A percentile compares a stretch with the other conserved stretches of the same genome.
phyloP scores from a whole-genome alignment of 306 rosid species.

The Pterocarpus santalinus region DNA sequence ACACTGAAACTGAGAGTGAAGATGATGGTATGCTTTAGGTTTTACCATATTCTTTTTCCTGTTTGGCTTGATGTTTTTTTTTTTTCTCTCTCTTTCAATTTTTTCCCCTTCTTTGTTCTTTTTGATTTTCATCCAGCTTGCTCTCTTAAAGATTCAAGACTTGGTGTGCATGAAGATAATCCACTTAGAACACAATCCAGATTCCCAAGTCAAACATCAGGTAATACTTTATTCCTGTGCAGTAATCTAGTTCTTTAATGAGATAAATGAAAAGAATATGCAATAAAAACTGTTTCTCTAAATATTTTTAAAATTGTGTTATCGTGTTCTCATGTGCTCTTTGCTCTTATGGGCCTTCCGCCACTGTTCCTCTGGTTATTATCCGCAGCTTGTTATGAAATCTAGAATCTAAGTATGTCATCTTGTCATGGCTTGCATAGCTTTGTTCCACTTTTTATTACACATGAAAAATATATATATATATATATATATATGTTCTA shows the following conservation, averaged over 20 bases:
- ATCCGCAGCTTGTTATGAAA: not conserved
- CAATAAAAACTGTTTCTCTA: not conserved
- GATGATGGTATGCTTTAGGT: constrained; percentile 70
- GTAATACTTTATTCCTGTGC: constrained; percentile 52
- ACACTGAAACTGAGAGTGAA: constrained; percentile 93
- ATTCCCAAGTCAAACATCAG: constrained; percentile 62
- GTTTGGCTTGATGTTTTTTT: constrained; percentile 4
- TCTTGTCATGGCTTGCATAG: constrained; percentile 6
- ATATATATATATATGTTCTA: not conserved
- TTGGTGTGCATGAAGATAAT: constrained; percentile 47
- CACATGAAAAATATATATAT: not conserved
- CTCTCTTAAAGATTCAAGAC: constrained; percentile 61
- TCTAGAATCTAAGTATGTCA: constrained; percentile 24
- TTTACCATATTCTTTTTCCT: constrained; percentile 23
- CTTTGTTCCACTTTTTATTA: constrained; percentile 28
- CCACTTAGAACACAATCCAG: constrained; percentile 48
- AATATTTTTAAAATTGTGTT: constrained; percentile 15
- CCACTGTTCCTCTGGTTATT: constrained; percentile 27
- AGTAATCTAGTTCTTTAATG: constrained; percentile 42
- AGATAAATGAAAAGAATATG: not conserved
- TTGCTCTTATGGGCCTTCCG: constrained; percentile 29
- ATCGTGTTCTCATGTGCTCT: constrained; percentile 9
- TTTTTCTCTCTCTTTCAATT: constrained; percentile 23
- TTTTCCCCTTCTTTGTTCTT: constrained; percentile 24
- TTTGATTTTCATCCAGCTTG: constrained; percentile 56